Conservation (phyloP, 2,329 filamentous ascomycete species). For the Emergomyces orientalis region DNA sequence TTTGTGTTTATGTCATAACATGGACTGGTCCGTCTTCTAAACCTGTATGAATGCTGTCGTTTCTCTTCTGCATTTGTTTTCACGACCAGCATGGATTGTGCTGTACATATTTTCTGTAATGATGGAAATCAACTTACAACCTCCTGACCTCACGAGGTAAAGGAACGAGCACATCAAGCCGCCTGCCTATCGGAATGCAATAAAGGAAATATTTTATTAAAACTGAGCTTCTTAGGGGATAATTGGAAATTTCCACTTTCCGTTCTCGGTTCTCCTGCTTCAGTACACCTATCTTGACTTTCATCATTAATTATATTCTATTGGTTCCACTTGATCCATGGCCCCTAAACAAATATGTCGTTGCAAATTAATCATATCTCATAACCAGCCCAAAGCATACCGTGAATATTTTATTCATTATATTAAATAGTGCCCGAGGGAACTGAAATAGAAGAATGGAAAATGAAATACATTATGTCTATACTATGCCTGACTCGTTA, state of each 20-base stretch:
- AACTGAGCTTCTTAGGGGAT: neutral
- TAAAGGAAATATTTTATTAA: neutral
- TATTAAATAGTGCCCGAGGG: neutral
- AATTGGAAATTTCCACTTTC: neutral
- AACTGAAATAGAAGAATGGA: neutral
- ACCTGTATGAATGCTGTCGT: neutral
- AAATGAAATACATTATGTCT: neutral
- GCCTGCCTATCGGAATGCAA: neutral
- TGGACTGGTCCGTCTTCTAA: neutral
- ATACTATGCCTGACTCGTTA: neutral
- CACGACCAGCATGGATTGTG: neutral
- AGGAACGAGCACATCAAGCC: neutral
- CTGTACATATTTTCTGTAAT: neutral
- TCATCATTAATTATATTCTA: neutral
- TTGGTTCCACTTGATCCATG: neutral
- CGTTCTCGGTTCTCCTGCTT: neutral
- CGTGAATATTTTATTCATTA: neutral
- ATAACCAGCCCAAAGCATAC: neutral
- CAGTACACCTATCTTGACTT: neutral
- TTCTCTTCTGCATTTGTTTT: neutral
- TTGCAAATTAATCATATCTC: neutral
- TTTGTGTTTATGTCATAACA: neutral
- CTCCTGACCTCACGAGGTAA: neutral
- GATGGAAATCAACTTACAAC: neutral
- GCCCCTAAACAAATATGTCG: neutral